phyloP scores from a whole-genome alignment of 2,329 filamentous ascomycete species.

The Penicillium oxalicum region DNA sequence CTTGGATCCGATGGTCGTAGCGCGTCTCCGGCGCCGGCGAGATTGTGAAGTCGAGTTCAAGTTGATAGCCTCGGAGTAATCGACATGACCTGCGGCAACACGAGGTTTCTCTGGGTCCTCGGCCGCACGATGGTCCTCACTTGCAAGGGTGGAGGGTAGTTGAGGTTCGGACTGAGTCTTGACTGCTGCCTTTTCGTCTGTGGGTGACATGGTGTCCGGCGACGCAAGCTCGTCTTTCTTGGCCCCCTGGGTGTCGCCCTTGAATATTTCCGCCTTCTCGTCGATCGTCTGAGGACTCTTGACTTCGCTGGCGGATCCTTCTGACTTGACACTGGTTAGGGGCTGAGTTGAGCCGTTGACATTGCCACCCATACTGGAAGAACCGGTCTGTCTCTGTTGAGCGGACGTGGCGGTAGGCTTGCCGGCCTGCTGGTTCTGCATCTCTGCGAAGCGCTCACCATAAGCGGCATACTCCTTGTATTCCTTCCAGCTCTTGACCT shows the following conservation, averaged over 20 bases:
- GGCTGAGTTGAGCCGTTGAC: constrained; percentile 20
- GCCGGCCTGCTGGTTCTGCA: constrained; percentile 51
- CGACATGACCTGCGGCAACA: constrained; percentile 27
- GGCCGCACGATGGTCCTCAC: constrained; percentile 21
- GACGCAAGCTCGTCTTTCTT: constrained; percentile 26
- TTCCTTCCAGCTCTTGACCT: constrained; percentile 87
- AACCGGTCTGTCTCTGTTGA: constrained; percentile 38
- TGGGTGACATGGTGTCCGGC: constrained; percentile 28
- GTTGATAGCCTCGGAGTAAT: constrained; percentile 38
- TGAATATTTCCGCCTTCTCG: constrained; percentile 32
- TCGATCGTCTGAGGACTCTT: constrained; percentile 27
- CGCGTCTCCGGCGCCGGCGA: constrained; percentile 38
- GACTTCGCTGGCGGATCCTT: constrained; percentile 25
- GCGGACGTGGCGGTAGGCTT: constrained; percentile 34
- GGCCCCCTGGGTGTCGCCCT: constrained; percentile 25
- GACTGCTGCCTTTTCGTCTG: constrained; percentile 42
- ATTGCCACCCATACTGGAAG: constrained; percentile 31
- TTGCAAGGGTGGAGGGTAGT: constrained; percentile 20
- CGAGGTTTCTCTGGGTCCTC: constrained; percentile 31
- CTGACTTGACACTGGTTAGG: constrained; percentile 24
- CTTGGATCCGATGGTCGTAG: constrained; percentile 43
- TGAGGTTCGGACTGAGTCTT: constrained; percentile 25
- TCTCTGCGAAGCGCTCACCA: constrained; percentile 66
- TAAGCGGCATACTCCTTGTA: constrained; percentile 83
- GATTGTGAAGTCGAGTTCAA: constrained; percentile 31